Evolutionary conservation across 306 rosid genomes (phyloP).

Genomic region (Rosa lucieae): DNA sequence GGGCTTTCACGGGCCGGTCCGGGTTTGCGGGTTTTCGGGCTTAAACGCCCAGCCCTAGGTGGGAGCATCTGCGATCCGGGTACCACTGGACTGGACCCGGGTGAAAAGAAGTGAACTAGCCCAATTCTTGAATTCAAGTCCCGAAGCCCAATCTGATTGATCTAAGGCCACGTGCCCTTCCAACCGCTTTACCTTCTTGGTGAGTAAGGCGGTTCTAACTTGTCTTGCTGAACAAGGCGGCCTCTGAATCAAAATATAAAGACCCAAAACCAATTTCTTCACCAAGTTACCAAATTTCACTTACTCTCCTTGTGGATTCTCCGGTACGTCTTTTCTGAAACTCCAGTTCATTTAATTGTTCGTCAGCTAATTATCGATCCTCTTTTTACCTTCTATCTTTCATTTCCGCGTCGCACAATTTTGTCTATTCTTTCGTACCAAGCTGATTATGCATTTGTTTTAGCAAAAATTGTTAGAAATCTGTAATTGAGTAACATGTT

Average conservation of each 20-base stretch:
- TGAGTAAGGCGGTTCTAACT: not conserved
- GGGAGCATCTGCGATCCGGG: too few relatives aligned
- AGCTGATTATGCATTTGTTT: not conserved
- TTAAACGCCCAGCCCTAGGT: too few relatives aligned
- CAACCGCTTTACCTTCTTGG: not conserved
- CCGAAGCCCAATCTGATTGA: not conserved
- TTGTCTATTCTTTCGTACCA: not conserved
- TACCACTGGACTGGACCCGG: not conserved
- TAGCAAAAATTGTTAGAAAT: not conserved
- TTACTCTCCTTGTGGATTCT: not conserved
- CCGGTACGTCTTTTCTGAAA: not conserved
- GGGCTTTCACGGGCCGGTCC: too few relatives aligned
- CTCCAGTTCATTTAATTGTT: not conserved
- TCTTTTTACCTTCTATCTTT: not conserved
- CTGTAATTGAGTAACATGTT: not conserved
- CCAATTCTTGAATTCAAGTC: too few relatives aligned
- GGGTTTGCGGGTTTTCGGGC: too few relatives aligned
- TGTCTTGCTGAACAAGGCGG: conserved; percentile 3
- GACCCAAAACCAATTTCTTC: not conserved
- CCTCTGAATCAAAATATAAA: not conserved
- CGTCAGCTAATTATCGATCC: not conserved
- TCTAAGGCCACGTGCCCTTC: not conserved
- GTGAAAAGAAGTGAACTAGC: not conserved
- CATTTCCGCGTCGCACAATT: not conserved
- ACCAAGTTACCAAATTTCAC: not conserved